Percentiles rank a stretch among this genome's conserved stretches.
Evolutionary conservation across 768 basidiomycete species (phyloP).

Genomic region (Russula sp.): DNA sequence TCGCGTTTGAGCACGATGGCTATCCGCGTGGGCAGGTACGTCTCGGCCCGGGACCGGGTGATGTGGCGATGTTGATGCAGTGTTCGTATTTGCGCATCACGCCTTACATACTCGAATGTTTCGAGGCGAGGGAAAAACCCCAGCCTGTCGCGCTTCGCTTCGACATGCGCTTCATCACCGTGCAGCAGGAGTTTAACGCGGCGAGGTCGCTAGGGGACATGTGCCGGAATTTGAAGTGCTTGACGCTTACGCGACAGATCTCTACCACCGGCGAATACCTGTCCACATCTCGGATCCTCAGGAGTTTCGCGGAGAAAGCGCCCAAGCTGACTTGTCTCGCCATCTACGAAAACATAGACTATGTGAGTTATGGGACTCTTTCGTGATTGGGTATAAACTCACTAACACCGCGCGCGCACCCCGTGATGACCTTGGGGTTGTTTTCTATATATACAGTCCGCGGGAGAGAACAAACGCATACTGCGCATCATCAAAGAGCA

Average conservation of each 20-base stretch:
- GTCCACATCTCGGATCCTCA: conserved; percentile 19
- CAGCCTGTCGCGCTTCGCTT: conserved; percentile 19
- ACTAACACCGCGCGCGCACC: no score
- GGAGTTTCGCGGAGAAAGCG: conserved; percentile 18
- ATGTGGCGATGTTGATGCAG: background rate
- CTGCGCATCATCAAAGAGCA: conserved; percentile 19
- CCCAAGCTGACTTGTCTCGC: conserved; percentile 22
- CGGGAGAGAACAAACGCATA: conserved; percentile 27
- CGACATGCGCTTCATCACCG: conserved; percentile 19
- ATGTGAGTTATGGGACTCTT: conserved; percentile 10
- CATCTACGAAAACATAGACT: conserved; percentile 26
- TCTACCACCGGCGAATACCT: conserved; percentile 19
- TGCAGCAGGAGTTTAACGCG: conserved; percentile 17
- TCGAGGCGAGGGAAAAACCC: conserved; percentile 1
- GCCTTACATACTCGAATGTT: conserved; percentile 23
- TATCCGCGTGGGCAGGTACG: conserved; percentile 1
- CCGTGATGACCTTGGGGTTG: no score
- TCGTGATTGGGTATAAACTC: no score
- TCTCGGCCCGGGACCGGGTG: background rate
- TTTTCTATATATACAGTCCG: background rate
- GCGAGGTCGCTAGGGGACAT: conserved; percentile 9
- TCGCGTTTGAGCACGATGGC: conserved; percentile 21
- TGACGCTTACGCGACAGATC: conserved; percentile 16
- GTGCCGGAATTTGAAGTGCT: conserved; percentile 17
- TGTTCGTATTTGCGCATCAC: conserved; percentile 21